These are phyloP conservation scores for Taiwanofungus camphoratus DNA, from an alignment of 1,284 basidiomycete genomes.

Conservation along the genomic window DNA sequence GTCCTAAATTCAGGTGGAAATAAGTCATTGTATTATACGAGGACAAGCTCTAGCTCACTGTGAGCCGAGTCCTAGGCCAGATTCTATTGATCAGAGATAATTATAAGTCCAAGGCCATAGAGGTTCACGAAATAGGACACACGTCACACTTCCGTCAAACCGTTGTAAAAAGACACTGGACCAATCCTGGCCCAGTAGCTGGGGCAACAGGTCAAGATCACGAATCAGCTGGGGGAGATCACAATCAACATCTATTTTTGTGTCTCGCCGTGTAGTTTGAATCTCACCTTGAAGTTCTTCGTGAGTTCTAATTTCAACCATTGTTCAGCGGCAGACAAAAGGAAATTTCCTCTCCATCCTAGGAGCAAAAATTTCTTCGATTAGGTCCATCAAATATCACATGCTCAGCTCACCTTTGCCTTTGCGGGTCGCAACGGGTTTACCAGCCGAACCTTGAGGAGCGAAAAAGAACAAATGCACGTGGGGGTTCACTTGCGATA, in stretches of 20 bases:
- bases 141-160: conserved; percentile 82
- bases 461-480: conserved; percentile 99
- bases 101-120: neutral
- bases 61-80: conserved; percentile 78
- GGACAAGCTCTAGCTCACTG: conserved; percentile 37
- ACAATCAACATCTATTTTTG: conserved; percentile 1
- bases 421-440: conserved; percentile 87
- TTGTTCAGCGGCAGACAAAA: conserved; percentile 88
- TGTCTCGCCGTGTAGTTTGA: neutral
- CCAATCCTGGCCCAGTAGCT: conserved; percentile 91
- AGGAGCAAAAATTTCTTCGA: neutral
- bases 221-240: conserved; percentile 64
- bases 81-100: conserved; percentile 44
- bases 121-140: conserved; percentile 26
- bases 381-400: neutral
- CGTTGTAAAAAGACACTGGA: conserved; percentile 89
- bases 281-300: conserved; percentile 83
- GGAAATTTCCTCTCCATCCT: conserved; percentile 96
- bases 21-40: neutral
- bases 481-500: conserved; percentile 96
- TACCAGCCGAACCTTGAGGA: conserved; percentile 88
- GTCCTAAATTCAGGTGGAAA: conserved; percentile 67
- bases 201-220: conserved; percentile 87
- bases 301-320: conserved; percentile 92
- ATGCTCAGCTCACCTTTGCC: conserved; percentile 63